Evolutionary conservation across 352 stramenopile species (phyloP).

Genomic region (Nothophytophthora sp.): DNA sequence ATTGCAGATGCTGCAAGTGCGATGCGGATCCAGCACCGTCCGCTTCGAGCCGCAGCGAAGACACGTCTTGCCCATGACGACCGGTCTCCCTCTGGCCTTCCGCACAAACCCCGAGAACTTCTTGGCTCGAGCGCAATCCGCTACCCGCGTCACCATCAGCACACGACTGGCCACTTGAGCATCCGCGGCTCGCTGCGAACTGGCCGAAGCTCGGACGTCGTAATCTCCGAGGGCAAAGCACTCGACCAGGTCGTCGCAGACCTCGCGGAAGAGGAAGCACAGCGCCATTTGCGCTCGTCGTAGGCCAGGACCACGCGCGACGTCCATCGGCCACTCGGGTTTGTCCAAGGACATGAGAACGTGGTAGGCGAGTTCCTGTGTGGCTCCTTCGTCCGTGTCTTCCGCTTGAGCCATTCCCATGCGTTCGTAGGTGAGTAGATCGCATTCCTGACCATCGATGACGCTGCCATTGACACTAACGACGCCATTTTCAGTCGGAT

Average conservation of each 20-base stretch:
- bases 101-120: constrained; percentile 35
- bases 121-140: constrained; percentile 41
- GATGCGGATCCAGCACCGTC: constrained; percentile 31
- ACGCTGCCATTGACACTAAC: constrained; percentile 1
- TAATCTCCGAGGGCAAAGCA: constrained; percentile 58
- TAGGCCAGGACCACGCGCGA: constrained; percentile 20
- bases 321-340: constrained; percentile 32
- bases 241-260: constrained; percentile 56
- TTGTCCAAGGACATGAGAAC: constrained; percentile 50
- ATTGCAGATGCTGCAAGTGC: constrained; percentile 48
- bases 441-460: constrained; percentile 24
- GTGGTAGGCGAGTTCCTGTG: constrained; percentile 53
- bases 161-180: constrained; percentile 38
- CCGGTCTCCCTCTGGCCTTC: constrained; percentile 28
- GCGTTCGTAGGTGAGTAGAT: constrained; percentile 63
- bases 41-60: constrained; percentile 34
- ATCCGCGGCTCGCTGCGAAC: constrained; percentile 31
- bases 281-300: constrained; percentile 38
- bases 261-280: constrained; percentile 51
- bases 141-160: constrained; percentile 34
- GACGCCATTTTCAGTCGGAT: background rate
- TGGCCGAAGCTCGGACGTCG: constrained; percentile 21
- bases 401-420: constrained; percentile 48
- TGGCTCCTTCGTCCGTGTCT: constrained; percentile 8
- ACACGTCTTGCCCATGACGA: constrained; percentile 47